Percentiles rank a stretch among this genome's conserved stretches.
Evolutionary conservation across 805 yeast species (phyloP).

Genomic region (Tetrapisispora namnaoensis): DNA sequence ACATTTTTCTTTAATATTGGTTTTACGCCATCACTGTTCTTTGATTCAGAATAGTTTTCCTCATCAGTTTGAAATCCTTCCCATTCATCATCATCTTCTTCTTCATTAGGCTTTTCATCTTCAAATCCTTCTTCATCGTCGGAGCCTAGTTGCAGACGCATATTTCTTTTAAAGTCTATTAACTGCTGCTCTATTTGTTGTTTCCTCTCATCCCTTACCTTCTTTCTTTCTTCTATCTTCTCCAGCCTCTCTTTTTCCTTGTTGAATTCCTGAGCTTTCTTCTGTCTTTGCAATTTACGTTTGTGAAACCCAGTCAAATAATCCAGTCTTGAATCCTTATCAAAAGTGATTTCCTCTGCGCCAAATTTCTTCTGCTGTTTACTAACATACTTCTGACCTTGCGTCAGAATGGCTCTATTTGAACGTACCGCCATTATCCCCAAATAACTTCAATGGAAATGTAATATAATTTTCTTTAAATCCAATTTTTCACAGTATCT

Average conservation of each 20-base stretch:
- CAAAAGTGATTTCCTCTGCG: conserved; percentile 79
- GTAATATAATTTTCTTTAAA: too few species aligned
- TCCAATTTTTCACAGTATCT: too few species aligned
- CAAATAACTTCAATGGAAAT: too few species aligned
- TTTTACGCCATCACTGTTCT: conserved; percentile 13
- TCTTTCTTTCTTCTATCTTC: conserved; percentile 66
- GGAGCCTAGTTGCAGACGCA: conserved; percentile 15
- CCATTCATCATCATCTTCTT: conserved; percentile 30
- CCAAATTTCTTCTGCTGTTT: conserved; percentile 56
- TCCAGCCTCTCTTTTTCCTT: conserved; percentile 70
- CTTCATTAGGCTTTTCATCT: conserved; percentile 8
- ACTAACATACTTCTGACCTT: conserved; percentile 71
- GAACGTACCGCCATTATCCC: conserved; percentile 3
- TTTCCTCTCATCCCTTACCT: conserved; percentile 52
- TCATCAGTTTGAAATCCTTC: conserved; percentile 30
- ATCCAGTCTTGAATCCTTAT: conserved; percentile 68
- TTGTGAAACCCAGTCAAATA: conserved; percentile 93
- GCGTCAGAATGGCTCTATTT: conserved; percentile 80
- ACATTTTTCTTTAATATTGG: conserved; percentile 27
- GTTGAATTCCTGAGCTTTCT: conserved; percentile 66
- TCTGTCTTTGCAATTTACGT: conserved; percentile 79
- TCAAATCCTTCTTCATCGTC: conserved; percentile 18
- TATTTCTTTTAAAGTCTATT: conserved; percentile 24
- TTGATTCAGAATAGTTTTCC: conserved; percentile 16
- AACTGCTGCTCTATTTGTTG: conserved; percentile 51